Evolutionary conservation across 2,329 filamentous ascomycete genomes (phyloP).

Genomic region (Hawksworthiomyces lignivorus): DNA sequence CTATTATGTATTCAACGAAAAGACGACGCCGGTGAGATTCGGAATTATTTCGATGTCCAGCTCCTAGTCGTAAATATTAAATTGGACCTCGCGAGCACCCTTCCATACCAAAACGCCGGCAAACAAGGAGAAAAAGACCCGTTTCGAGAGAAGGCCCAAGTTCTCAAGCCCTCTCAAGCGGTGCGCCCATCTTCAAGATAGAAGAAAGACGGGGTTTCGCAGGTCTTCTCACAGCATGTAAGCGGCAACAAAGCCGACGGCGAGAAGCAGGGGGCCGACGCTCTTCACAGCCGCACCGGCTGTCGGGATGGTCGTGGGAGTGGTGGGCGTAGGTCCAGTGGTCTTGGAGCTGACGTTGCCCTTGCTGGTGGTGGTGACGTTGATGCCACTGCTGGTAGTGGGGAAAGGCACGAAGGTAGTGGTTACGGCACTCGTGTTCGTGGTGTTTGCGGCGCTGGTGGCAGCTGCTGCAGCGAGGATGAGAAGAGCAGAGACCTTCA

Average conservation of each 20-base stretch:
- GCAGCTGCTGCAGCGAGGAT: conserved; percentile 5
- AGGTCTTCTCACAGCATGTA: conserved; percentile 39
- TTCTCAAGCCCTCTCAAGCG: too few relatives aligned
- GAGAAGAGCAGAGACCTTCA: conserved; percentile 10
- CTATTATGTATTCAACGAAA: too few relatives aligned
- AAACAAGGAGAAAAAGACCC: too few relatives aligned
- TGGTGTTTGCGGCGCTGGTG: not conserved
- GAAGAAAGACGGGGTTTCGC: too few relatives aligned
- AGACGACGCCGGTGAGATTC: too few relatives aligned
- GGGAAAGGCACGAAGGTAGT: not conserved
- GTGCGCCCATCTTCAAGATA: too few relatives aligned
- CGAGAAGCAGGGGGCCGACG: conserved; percentile 27
- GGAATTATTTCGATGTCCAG: too few relatives aligned
- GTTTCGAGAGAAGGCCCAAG: too few relatives aligned
- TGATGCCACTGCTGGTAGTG: not conserved
- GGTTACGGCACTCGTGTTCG: not conserved
- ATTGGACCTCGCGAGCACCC: too few relatives aligned
- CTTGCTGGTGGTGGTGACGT: not conserved
- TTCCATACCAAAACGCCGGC: too few relatives aligned
- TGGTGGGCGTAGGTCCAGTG: not conserved
- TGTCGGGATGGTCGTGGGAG: conserved; percentile 14
- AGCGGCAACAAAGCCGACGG: conserved; percentile 31
- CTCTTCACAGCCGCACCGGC: conserved; percentile 22
- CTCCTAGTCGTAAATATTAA: too few relatives aligned
- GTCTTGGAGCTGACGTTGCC: not conserved